Conservation (phyloP, 2,329 filamentous ascomycete genomes). For the Penicillium psychrosexuale region DNA sequence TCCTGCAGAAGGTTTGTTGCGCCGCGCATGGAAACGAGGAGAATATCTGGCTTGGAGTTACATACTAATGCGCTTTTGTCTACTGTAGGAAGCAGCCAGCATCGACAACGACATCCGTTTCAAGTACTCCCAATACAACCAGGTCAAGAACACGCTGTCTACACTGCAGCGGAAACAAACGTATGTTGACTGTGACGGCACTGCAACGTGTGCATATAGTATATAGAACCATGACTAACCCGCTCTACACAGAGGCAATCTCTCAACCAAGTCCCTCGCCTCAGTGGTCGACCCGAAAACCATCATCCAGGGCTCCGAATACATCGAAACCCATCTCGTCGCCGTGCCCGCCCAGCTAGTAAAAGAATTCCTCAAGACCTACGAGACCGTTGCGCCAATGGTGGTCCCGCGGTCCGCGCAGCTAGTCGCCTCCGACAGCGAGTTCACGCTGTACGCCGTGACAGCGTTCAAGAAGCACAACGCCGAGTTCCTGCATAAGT, state of each 20-base stretch:
- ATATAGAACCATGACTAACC: conserved; percentile 1
- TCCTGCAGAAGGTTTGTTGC: conserved; percentile 71
- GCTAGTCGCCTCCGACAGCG: conserved; percentile 78
- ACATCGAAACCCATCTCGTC: conserved; percentile 91
- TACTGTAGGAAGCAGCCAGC: conserved; percentile 71
- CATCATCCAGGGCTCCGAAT: conserved; percentile 87
- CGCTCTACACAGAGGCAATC: conserved; percentile 66
- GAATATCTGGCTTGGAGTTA: not conserved
- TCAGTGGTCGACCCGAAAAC: conserved; percentile 77
- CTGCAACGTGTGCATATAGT: not conserved
- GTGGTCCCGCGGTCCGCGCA: conserved; percentile 85
- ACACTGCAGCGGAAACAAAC: conserved; percentile 83
- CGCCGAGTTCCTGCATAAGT: conserved; percentile 85
- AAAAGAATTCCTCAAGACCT: conserved; percentile 85
- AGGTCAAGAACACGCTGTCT: conserved; percentile 79
- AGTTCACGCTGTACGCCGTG: conserved; percentile 84
- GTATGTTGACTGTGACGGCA: conserved; percentile 47
- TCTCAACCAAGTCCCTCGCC: conserved; percentile 89
- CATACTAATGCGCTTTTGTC: not conserved
- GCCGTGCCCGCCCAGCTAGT: conserved; percentile 75
- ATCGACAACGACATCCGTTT: conserved; percentile 95
- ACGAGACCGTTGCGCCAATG: conserved; percentile 86
- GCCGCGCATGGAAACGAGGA: too few relatives aligned
- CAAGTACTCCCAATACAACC: conserved; percentile 93
- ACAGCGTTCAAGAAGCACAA: conserved; percentile 92